Percentiles rank a stretch among this genome's conserved stretches.
These are phyloP conservation scores for Chlamydomonas reinhardtii DNA, from an alignment of 163 green algal genomes.

Conservation along the genomic window DNA sequence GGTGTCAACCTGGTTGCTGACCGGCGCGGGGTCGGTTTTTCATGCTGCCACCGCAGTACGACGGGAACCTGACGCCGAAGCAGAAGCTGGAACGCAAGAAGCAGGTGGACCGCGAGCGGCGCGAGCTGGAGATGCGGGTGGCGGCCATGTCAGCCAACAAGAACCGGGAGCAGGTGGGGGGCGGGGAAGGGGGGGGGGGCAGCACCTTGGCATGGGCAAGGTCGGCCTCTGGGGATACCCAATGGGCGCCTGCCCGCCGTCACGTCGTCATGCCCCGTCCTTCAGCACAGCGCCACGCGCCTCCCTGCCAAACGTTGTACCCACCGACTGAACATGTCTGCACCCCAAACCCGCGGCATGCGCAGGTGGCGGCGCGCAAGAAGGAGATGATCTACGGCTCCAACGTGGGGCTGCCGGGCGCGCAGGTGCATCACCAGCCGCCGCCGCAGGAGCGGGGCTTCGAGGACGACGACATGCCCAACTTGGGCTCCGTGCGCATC, in stretches of 20 bases:
- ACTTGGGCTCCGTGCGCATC: constrained; percentile 43
- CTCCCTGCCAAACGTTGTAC: too few relatives aligned
- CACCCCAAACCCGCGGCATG: too few relatives aligned
- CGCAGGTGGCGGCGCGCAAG: constrained; percentile 31
- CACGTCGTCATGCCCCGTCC: too few relatives aligned
- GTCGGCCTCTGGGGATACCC: too few relatives aligned
- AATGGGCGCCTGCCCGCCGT: too few relatives aligned
- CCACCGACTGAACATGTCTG: too few relatives aligned
- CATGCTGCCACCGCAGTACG: neutral
- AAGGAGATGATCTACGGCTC: constrained; percentile 34
- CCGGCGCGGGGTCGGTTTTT: too few relatives aligned
- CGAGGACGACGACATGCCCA: constrained; percentile 47
- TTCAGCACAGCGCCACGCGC: too few relatives aligned
- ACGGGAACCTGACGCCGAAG: constrained; percentile 59
- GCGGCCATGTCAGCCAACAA: constrained; percentile 22
- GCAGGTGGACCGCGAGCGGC: constrained; percentile 8
- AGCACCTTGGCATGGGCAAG: too few relatives aligned
- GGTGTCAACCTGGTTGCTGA: too few relatives aligned
- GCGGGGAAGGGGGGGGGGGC: too few relatives aligned
- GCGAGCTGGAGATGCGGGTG: constrained; percentile 24
- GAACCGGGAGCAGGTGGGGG: constrained; percentile 17
- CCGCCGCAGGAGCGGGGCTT: constrained; percentile 1
- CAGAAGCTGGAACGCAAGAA: constrained; percentile 55
- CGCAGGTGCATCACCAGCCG: neutral
- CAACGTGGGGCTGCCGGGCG: constrained; percentile 37